Percentiles rank a stretch among this genome's conserved stretches.
phyloP scores from a whole-genome alignment of 2,329 filamentous ascomycete species.

The Alternaria dauci region DNA sequence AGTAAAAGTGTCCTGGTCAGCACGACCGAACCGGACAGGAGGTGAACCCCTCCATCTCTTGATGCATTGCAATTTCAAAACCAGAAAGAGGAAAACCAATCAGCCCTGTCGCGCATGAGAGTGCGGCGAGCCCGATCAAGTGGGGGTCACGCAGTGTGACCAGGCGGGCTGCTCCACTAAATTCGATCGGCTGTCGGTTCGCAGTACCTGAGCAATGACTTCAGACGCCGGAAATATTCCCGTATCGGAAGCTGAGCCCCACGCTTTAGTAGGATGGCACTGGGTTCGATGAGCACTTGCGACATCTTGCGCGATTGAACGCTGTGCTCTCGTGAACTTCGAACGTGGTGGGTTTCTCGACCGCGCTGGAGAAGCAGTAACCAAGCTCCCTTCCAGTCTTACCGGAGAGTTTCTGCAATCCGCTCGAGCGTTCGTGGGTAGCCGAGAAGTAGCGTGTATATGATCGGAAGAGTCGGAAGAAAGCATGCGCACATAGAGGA shows the following conservation, averaged over 20 bases:
- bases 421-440: background rate
- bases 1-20: background rate
- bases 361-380: background rate
- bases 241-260: background rate
- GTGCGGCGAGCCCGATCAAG: background rate
- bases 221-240: background rate
- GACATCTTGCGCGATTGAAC: background rate
- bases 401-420: background rate
- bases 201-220: background rate
- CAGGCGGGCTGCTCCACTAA: background rate
- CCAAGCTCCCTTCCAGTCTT: background rate
- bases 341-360: background rate
- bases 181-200: constrained; percentile 4
- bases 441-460: background rate
- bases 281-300: background rate
- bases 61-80: background rate
- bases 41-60: background rate
- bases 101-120: background rate
- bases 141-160: constrained; percentile 3
- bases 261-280: background rate
- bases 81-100: background rate
- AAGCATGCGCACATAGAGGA: background rate
- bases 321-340: background rate
- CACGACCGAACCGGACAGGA: background rate
- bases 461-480: background rate